Conservation (phyloP, 345 rosid genomes). For the Pelargonium nanum region DNA sequence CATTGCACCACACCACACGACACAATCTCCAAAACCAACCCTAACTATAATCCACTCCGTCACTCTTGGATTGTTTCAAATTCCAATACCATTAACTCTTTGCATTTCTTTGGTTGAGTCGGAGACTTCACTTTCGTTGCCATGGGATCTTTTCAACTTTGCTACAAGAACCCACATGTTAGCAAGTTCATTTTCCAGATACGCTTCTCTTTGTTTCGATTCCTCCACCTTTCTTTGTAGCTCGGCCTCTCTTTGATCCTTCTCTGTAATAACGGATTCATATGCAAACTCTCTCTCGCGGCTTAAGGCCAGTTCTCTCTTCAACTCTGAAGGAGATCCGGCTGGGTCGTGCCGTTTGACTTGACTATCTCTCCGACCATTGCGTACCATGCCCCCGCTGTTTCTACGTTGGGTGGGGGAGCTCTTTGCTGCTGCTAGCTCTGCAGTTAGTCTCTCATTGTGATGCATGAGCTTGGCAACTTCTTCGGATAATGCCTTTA, state of each 20-base stretch:
- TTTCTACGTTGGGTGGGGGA: slow-evolving; percentile 49
- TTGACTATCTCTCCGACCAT: slow-evolving; percentile 56
- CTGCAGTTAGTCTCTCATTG: slow-evolving; percentile 70
- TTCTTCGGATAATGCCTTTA: slow-evolving; percentile 94
- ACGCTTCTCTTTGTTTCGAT: slow-evolving; percentile 93
- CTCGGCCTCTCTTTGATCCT: slow-evolving; percentile 69
- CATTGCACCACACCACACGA: too few relatives aligned
- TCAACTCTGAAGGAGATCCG: slow-evolving; percentile 46
- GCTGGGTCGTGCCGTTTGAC: slow-evolving; percentile 58
- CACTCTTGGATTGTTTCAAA: too few relatives aligned
- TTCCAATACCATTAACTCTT: background rate
- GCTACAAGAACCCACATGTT: slow-evolving; percentile 99
- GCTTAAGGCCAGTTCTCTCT: slow-evolving; percentile 65
- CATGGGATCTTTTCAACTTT: slow-evolving; percentile 65
- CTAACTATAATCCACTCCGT: too few relatives aligned
- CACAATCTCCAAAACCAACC: too few relatives aligned
- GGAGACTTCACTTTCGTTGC: slow-evolving; percentile 31
- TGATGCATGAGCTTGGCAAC: slow-evolving; percentile 92
- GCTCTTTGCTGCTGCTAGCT: slow-evolving; percentile 55
- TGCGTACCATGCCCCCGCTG: slow-evolving; percentile 30
- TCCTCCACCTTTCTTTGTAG: slow-evolving; percentile 76
- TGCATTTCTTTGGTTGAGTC: slow-evolving; percentile 26
- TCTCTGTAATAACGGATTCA: slow-evolving; percentile 66
- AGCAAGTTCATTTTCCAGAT: slow-evolving; percentile 94
- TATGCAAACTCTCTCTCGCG: slow-evolving; percentile 76